Conservation (phyloP, 2,329 filamentous ascomycete species). For the Xylariaceae sp. region DNA sequence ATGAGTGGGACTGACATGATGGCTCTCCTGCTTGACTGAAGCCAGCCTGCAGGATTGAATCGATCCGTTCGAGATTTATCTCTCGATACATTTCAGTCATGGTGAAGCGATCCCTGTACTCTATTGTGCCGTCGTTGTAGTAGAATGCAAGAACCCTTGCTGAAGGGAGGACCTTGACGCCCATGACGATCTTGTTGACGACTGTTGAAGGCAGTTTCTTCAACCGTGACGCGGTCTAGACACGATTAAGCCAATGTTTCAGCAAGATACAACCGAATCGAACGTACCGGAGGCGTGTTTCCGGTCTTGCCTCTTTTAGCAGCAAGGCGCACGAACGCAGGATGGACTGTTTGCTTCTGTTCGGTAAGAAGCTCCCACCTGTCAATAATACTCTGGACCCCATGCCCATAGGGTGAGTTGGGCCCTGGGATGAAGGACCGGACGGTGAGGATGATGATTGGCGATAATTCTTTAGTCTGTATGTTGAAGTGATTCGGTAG, state of each 20-base stretch:
- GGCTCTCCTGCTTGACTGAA: slow-evolving; percentile 67
- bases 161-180: slow-evolving; percentile 63
- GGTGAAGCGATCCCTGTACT: slow-evolving; percentile 72
- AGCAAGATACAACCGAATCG: background rate
- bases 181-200: slow-evolving; percentile 67
- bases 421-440: slow-evolving; percentile 59
- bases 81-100: slow-evolving; percentile 66
- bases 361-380: slow-evolving; percentile 77
- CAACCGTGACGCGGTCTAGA: slow-evolving; percentile 37
- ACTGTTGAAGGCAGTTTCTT: slow-evolving; percentile 64
- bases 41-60: slow-evolving; percentile 70
- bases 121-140: slow-evolving; percentile 75
- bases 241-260: slow-evolving; percentile 11
- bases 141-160: slow-evolving; percentile 68
- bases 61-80: slow-evolving; percentile 61
- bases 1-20: slow-evolving; percentile 50
- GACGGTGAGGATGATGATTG: slow-evolving; percentile 66
- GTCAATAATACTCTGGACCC: slow-evolving; percentile 70
- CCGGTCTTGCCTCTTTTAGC: slow-evolving; percentile 53
- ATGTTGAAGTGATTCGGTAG: slow-evolving; percentile 63
- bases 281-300: slow-evolving; percentile 17
- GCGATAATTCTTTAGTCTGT: slow-evolving; percentile 49
- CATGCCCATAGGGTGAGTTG: slow-evolving; percentile 56
- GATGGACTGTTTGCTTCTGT: slow-evolving; percentile 62
- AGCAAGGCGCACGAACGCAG: slow-evolving; percentile 73